Base-by-base conservation (phyloP, 1,139 yeast species). In the Magnusiomyces magnusii region DNA sequence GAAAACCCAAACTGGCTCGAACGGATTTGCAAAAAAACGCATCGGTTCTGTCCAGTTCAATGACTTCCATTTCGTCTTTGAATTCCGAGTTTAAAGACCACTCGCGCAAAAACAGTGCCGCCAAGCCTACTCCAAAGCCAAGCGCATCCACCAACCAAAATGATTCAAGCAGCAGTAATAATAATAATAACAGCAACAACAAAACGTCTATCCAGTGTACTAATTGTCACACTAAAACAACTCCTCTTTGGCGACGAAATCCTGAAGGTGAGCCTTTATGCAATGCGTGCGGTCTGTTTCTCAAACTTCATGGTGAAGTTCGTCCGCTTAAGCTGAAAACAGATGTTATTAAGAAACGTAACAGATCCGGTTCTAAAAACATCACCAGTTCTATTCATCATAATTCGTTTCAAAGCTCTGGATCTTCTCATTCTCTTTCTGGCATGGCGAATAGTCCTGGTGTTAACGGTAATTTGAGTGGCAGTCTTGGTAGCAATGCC, bases 241-340 rank as follows among this genome's bases (percentile, higher is more conserved):
- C 97, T 0, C 97, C 97, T 1, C 76, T 91, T 56, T 91, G 97
- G 97, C 79, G 97, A 69, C 79, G 97, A 60, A 93, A 89, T 69
- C 90, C 92, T 28, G 86, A 88, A 49, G 97, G 97, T 9, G 90
- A 88, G 69, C 95, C 95, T 1, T 76, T 91, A 60, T 91, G 97
- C 71, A 91, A 91, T 71, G 97, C 97, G 1, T 91, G 97, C 75
- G 97, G 97, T 0, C 76, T 91, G 61, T 91, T 91, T 67, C 76
- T 87, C 66, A 91, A 91, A 72, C 78, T 91, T 47, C 97, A 91
- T 68, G 97, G 97, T 51, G 90, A 92, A 55, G 93, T 92, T 54
- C 79, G 97, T 60, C 97, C 97, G 1, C 79, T 91, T 60, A 83
- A 92, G 47, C 77, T 91, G 68, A 91, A 91, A 69, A 90, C 96